Conservation (phyloP, 148 eudicot species). For the Vaccinium darrowii region DNA sequence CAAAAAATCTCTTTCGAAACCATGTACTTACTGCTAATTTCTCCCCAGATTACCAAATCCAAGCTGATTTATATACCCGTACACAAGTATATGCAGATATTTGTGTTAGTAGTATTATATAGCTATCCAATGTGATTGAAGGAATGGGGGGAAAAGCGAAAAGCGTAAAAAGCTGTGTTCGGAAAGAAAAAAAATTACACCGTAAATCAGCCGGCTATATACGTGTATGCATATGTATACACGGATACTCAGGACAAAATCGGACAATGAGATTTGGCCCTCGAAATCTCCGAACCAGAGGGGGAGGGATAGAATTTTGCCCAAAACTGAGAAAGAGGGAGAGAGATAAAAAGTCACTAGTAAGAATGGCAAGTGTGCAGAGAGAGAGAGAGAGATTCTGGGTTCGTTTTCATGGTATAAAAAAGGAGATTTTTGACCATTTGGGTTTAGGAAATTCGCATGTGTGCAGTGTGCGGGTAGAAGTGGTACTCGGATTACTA, state of each 20-base stretch:
- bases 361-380: background rate
- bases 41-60: background rate
- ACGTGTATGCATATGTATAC: background rate
- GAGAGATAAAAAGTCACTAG: background rate
- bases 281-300: conserved; percentile 11
- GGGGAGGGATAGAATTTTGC: background rate
- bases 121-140: conserved; percentile 1
- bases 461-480: background rate
- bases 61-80: background rate
- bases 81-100: background rate
- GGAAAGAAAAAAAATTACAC: background rate
- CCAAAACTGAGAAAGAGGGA: background rate
- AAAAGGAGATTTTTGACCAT: background rate
- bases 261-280: background rate
- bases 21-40: conserved; percentile 18
- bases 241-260: background rate
- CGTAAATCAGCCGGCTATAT: conserved; percentile 11
- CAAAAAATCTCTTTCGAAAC: conserved; percentile 29
- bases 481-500: background rate
- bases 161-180: background rate
- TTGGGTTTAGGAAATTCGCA: background rate
- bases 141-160: background rate
- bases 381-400: background rate
- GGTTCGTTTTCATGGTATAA: background rate
- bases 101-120: background rate